phyloP scores from a whole-genome alignment of 2,329 filamentous ascomycete genomes.

The Lachnellula occidentalis region DNA sequence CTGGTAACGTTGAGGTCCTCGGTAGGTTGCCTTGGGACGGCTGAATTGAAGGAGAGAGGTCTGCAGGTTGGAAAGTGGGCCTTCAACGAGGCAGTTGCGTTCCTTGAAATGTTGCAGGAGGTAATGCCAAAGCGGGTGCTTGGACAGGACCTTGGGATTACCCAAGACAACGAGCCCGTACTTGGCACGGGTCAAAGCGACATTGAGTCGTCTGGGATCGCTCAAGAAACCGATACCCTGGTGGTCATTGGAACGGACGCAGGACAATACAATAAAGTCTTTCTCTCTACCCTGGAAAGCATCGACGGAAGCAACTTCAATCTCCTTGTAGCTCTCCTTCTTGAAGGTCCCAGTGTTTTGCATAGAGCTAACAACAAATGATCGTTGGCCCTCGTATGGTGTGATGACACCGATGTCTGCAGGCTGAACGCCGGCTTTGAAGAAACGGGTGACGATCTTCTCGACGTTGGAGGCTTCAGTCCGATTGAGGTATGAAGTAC shows the following conservation, averaged over 20 bases:
- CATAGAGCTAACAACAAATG: slow-evolving; percentile 99
- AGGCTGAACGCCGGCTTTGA: slow-evolving; percentile 96
- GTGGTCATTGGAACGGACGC: slow-evolving; percentile 96
- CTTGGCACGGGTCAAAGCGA: slow-evolving; percentile 93
- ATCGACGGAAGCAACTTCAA: slow-evolving; percentile 96
- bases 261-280: slow-evolving; percentile 97
- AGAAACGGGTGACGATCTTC: slow-evolving; percentile 97
- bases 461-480: slow-evolving; percentile 97
- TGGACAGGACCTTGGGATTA: slow-evolving; percentile 94
- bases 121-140: slow-evolving; percentile 97
- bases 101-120: slow-evolving; percentile 96
- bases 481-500: slow-evolving; percentile 95
- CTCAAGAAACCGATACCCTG: slow-evolving; percentile 99
- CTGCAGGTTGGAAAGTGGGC: slow-evolving; percentile 91
- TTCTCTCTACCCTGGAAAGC: slow-evolving; percentile 99
- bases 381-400: slow-evolving; percentile 95
- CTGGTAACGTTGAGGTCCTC: slow-evolving; percentile 81
- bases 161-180: slow-evolving; percentile 94
- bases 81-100: slow-evolving; percentile 90
- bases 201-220: slow-evolving; percentile 93
- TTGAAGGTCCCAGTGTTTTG: slow-evolving; percentile 95
- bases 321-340: slow-evolving; percentile 97
- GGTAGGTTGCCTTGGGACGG: slow-evolving; percentile 86
- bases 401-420: slow-evolving; percentile 95
- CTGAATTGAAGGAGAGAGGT: slow-evolving; percentile 92